phyloP scores from a whole-genome alignment of 164 flowering plant species.

The Santalum album region DNA sequence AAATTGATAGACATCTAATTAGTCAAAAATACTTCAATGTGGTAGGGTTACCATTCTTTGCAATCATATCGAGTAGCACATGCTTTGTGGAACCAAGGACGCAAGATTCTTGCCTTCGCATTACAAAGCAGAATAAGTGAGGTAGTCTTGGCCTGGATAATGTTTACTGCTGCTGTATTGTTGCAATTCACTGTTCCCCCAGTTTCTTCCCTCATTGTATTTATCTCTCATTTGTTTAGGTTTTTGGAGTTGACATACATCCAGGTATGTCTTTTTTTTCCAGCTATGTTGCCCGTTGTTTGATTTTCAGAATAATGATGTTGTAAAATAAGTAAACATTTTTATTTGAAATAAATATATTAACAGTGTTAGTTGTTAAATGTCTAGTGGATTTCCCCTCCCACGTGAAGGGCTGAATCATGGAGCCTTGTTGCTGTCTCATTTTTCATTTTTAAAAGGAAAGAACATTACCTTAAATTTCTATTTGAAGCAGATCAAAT shows the following conservation, averaged over 20 bases:
- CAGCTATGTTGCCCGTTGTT: neutral
- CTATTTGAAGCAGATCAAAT: too few species aligned
- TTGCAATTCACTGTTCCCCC: neutral
- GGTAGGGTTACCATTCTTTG: conserved; percentile 73
- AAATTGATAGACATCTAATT: neutral
- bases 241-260: conserved; percentile 83
- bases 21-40: neutral
- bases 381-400: too few species aligned
- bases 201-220: neutral
- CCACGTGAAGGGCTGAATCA: too few species aligned
- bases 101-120: conserved; percentile 68
- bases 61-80: conserved; percentile 81
- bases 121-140: conserved; percentile 83
- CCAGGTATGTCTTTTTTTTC: conserved; percentile 43
- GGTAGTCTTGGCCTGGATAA: conserved; percentile 24
- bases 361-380: too few species aligned
- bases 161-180: neutral
- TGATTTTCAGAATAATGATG: too few species aligned
- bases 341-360: too few species aligned
- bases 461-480: too few species aligned
- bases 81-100: conserved; percentile 72
- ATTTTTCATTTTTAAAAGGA: too few species aligned
- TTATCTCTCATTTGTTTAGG: conserved; percentile 27
- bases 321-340: too few species aligned
- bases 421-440: too few species aligned